Percentiles rank a stretch among this genome's conserved stretches.
Evolutionary conservation across 305 asterid species (phyloP).

Genomic region (Solanum chacoense): DNA sequence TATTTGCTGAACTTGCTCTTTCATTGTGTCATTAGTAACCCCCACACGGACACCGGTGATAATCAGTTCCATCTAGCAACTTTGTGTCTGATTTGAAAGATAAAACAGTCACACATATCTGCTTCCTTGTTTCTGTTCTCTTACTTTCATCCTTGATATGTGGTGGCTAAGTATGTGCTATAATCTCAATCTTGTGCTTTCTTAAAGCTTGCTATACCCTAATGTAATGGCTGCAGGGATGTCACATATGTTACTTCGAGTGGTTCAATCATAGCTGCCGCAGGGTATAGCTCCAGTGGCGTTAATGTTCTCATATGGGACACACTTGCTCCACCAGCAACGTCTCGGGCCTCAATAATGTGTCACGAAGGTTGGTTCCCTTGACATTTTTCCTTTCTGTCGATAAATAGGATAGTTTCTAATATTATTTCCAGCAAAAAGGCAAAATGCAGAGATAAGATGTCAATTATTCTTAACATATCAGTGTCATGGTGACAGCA

Average conservation of each 20-base stretch:
- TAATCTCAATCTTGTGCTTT: neutral
- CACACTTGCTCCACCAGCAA: constrained; percentile 93
- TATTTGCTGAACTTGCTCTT: neutral
- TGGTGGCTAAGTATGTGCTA: neutral
- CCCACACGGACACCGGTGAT: neutral
- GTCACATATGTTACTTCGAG: constrained; percentile 86
- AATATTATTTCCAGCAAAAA: neutral
- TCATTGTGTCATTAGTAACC: neutral
- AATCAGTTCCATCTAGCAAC: neutral
- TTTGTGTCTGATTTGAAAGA: neutral
- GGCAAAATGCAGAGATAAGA: neutral
- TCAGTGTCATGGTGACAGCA: neutral
- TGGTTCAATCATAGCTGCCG: constrained; percentile 94
- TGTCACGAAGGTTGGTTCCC: constrained; percentile 87
- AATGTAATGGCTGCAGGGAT: constrained; percentile 48
- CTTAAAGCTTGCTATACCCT: neutral
- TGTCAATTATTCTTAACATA: neutral
- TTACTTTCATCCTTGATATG: neutral
- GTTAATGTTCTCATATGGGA: constrained; percentile 96
- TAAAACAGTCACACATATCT: neutral
- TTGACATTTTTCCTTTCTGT: neutral
- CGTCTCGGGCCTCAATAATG: constrained; percentile 95
- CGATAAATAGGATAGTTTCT: neutral
- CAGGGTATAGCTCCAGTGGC: constrained; percentile 89
- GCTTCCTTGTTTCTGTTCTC: neutral